phyloP scores from a whole-genome alignment of 169 alveolate species.

The Plasmodium gallinaceum region DNA sequence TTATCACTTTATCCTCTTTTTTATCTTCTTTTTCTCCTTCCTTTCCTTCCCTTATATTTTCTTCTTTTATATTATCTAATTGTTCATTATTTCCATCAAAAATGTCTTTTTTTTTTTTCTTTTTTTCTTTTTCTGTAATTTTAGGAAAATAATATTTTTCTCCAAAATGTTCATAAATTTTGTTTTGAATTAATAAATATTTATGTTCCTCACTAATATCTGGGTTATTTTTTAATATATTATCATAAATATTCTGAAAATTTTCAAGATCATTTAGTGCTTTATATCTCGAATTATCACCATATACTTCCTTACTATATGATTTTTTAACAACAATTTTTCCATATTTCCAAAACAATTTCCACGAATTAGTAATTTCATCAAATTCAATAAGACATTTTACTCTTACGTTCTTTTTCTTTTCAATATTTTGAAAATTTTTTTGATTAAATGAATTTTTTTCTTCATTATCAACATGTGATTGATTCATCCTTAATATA shows the following conservation, averaged over 20 bases:
- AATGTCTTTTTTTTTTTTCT: background rate
- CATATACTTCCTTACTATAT: background rate
- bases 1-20: background rate
- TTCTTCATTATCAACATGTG: no score
- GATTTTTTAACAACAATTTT: background rate
- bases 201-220: background rate
- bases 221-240: background rate
- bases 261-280: conserved; percentile 18
- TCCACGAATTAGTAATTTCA: conserved; percentile 25
- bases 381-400: conserved; percentile 15
- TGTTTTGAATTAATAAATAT: background rate
- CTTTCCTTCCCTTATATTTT: background rate
- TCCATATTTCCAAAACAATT: conserved; percentile 12
- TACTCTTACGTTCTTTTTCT: background rate
- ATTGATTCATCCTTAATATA: no score
- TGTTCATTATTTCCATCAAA: background rate
- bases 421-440: background rate
- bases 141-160: background rate
- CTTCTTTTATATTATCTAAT: background rate
- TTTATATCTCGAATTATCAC: conserved; percentile 8
- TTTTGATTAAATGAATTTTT: background rate
- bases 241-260: background rate
- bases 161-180: background rate
- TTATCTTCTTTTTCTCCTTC: background rate
- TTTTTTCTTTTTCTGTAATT: background rate